Conservation (phyloP, 129 eudicot genomes). For the Arctium lappa region DNA sequence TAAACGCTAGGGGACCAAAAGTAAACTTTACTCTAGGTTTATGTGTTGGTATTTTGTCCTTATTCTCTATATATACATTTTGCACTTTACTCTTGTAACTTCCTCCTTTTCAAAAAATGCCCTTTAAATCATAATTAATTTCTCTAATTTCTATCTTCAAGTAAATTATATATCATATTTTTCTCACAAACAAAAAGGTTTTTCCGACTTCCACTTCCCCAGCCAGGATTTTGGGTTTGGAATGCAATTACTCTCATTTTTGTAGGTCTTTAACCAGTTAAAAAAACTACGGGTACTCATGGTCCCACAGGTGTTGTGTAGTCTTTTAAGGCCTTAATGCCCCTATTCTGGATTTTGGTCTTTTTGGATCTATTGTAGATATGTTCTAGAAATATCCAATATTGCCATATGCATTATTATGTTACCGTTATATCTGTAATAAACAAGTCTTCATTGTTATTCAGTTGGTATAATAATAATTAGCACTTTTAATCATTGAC, state of each 20-base stretch:
- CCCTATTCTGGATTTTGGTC: background rate
- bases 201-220: no score
- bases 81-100: constrained; percentile 3
- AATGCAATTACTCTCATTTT: background rate
- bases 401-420: background rate
- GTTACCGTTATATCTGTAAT: background rate
- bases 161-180: background rate
- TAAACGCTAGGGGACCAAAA: no score
- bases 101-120: background rate
- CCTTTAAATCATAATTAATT: background rate
- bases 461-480: background rate
- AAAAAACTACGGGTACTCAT: background rate
- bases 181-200: background rate
- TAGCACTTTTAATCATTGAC: background rate
- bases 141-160: background rate
- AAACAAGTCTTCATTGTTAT: background rate
- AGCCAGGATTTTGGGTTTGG: background rate
- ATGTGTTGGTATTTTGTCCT: constrained; percentile 15
- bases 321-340: background rate
- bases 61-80: constrained; percentile 12
- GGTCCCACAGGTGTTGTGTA: background rate
- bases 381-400: background rate
- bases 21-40: no score
- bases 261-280: no score
- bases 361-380: no score